Base-by-base conservation (phyloP, 2,329 filamentous ascomycete genomes). In the Cladobotryum protrusum region DNA sequence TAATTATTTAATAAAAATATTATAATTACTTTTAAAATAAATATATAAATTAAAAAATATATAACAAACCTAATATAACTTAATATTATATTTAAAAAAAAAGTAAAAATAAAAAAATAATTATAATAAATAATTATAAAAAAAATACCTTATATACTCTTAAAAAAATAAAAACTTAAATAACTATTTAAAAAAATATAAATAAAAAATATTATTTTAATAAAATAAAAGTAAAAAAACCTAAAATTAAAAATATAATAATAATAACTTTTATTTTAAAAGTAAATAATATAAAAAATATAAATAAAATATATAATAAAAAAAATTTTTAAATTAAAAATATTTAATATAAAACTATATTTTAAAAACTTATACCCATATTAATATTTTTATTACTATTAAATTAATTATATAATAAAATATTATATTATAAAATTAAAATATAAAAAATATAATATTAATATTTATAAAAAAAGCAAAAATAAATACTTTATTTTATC, bases 211-310 rank as follows among this genome's bases (percentile, higher is more conserved):
- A 42, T 18, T 42, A 4, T 17, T 42, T 42, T 42, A n/a, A 7
- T 42, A n/a, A 18, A 42, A 17, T 47, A 46, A 42, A 34, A 42
- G 5, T 42, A 24, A 4, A 24, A 4, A 47, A 53, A 39, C 14
- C 48, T 48, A 20, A 45, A 46, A 45, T 48, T 54, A 49, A 43
- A 52, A 14, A 48, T 52, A 52, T 12, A 5, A 44, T 29, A 29
- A 14, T n/a, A 4, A 29, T 44, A 32, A 13, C 18, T 29, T 32
- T 36, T 36, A 42, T 18, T 9, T 9, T 14, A 19, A 20, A 49
- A 29, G 29, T 32, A 48, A 45, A 48, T 42, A 39, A 43, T 18
- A 18, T 24, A 19, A 19, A 2, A 19, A 14, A 8, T 8, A 17
- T 42, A 19, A 8, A 19, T 3, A 17, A 19, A 19, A 7, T 19